Evolutionary conservation across 23 red algal species (phyloP).

Genomic region (Agarophyton chilense): DNA sequence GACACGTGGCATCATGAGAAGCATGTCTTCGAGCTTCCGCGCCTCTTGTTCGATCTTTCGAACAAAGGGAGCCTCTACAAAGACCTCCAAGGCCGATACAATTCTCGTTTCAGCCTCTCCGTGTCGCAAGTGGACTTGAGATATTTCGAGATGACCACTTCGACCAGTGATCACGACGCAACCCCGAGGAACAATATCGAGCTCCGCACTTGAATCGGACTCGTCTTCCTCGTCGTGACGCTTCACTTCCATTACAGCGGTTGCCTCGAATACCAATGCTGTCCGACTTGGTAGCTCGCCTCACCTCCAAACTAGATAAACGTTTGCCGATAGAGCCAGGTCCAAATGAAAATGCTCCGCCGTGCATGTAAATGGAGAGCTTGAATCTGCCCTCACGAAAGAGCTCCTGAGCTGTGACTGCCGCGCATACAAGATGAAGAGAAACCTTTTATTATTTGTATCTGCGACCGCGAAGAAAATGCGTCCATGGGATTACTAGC

Average conservation of each 20-base stretch:
- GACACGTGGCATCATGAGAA: too few relatives aligned
- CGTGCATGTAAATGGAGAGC: not conserved
- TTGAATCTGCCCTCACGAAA: not conserved
- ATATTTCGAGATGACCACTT: not conserved
- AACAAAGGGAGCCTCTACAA: not conserved
- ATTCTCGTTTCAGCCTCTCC: constrained; percentile 1
- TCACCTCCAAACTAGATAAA: not conserved
- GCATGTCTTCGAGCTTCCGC: too few relatives aligned
- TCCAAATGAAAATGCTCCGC: not conserved
- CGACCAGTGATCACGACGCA: not conserved
- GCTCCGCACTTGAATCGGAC: not conserved
- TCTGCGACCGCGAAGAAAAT: not conserved
- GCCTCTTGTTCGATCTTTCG: not conserved
- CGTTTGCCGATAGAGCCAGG: not conserved
- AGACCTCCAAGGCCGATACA: not conserved
- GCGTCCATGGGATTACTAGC: not conserved
- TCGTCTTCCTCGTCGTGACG: too few relatives aligned
- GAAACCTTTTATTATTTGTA: not conserved
- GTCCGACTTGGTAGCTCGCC: not conserved
- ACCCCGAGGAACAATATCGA: not conserved
- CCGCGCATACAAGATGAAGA: not conserved
- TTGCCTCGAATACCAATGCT: not conserved
- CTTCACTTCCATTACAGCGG: not conserved
- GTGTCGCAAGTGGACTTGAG: not conserved
- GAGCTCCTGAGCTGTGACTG: not conserved